Percentiles rank a stretch among this genome's conserved stretches.
Conservation (phyloP, 1,284 basidiomycete genomes). For the Cutaneotrichosporon spelunceum region DNA sequence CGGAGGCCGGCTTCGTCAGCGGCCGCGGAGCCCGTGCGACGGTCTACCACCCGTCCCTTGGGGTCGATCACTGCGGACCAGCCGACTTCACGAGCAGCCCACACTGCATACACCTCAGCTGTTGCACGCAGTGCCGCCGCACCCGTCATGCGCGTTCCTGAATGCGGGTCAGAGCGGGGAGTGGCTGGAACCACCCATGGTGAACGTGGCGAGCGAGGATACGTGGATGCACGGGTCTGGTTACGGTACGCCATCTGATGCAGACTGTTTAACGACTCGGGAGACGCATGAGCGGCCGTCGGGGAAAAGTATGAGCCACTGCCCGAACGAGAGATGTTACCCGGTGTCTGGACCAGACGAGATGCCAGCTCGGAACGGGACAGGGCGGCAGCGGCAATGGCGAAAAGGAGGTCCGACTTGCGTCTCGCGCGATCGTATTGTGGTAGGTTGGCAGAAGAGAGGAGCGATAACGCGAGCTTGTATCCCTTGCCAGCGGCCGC, state of each 20-base stretch:
- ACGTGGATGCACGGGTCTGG: neutral
- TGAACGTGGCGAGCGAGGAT: neutral
- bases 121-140: conserved; percentile 42
- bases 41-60: conserved; percentile 36
- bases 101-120: conserved; percentile 50
- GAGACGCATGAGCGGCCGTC: conserved; percentile 14
- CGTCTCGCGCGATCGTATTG: conserved; percentile 33
- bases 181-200: conserved; percentile 12
- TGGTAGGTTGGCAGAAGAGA: conserved; percentile 33
- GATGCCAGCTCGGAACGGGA: conserved; percentile 44
- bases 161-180: neutral
- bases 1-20: conserved; percentile 45
- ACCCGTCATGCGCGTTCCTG: conserved; percentile 24
- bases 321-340: neutral
- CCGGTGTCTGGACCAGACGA: conserved; percentile 7
- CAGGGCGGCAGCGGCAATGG: conserved; percentile 39
- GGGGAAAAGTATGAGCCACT: conserved; percentile 19
- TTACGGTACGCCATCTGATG: neutral
- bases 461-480: conserved; percentile 44
- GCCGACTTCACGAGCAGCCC: conserved; percentile 52
- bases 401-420: conserved; percentile 40
- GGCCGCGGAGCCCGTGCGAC: conserved; percentile 41
- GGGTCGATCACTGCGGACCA: conserved; percentile 50
- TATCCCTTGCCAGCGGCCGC: conserved; percentile 44
- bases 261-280: neutral